These are phyloP conservation scores for Carex kokanica DNA, from an alignment of 176 grass and related monocot genomes.

Conservation along the genomic window DNA sequence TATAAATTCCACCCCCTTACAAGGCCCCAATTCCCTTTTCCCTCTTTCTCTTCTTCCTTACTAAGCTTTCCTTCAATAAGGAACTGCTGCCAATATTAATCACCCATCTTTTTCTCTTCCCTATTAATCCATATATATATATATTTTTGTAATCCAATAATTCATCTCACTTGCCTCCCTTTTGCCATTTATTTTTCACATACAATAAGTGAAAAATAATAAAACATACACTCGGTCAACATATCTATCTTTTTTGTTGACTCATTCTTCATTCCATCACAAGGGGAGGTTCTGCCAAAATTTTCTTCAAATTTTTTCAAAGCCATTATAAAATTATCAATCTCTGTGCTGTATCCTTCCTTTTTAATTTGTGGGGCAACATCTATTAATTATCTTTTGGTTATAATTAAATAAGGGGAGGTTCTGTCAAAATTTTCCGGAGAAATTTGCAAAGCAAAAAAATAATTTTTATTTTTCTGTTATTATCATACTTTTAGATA, in stretches of 20 bases:
- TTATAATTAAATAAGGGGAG: not conserved
- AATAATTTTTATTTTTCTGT: not conserved
- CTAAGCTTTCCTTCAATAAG: slow-evolving; percentile 28
- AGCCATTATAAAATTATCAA: not conserved
- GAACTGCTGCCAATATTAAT: not conserved
- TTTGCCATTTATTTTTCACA: slow-evolving; percentile 17
- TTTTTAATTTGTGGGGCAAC: not conserved
- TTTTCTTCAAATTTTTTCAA: not conserved
- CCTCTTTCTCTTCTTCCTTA: slow-evolving; percentile 38
- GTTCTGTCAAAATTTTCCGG: slow-evolving; percentile 33
- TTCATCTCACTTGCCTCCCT: slow-evolving; percentile 1
- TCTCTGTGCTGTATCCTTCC: not conserved
- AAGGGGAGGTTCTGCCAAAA: slow-evolving; percentile 28
- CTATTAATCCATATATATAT: not conserved
- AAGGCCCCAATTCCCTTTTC: slow-evolving; percentile 82
- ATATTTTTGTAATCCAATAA: not conserved
- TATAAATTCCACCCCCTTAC: slow-evolving; percentile 59
- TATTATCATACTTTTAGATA: not conserved
- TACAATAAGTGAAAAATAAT: slow-evolving; percentile 38
- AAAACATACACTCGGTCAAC: not conserved
- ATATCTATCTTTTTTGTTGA: not conserved
- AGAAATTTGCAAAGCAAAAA: not conserved
- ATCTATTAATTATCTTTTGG: not conserved
- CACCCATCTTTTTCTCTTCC: slow-evolving; percentile 18
- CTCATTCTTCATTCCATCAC: not conserved